phyloP scores from a whole-genome alignment of 1,284 basidiomycete genomes.

The Rhodotorula mucilaginosa region DNA sequence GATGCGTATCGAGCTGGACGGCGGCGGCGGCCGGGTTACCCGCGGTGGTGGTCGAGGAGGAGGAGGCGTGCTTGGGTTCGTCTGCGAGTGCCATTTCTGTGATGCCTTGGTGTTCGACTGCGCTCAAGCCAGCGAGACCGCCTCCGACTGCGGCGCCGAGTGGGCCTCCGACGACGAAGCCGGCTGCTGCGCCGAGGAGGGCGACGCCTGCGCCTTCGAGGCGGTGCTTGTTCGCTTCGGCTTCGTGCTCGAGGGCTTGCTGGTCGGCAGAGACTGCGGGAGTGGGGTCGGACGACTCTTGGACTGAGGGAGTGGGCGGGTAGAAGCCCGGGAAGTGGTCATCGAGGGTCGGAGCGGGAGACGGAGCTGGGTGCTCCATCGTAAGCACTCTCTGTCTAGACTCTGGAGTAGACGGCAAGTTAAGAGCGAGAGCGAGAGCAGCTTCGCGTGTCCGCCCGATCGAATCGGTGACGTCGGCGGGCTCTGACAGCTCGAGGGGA shows the following conservation, averaged over 20 bases:
- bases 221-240: neutral
- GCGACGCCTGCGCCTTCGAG: conserved; percentile 5
- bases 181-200: conserved; percentile 9
- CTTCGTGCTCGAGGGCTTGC: neutral
- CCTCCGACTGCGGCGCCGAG: conserved; percentile 14
- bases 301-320: conserved; percentile 4
- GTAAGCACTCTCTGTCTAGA: neutral
- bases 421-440: neutral
- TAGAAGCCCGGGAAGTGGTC: conserved; percentile 14
- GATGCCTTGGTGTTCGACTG: conserved; percentile 10
- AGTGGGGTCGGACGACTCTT: neutral
- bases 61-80: neutral
- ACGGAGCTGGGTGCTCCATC: conserved; percentile 8
- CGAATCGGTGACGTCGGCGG: no score
- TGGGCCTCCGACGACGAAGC: conserved; percentile 22
- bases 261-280: neutral
- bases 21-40: neutral
- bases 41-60: neutral
- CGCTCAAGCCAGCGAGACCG: conserved; percentile 8
- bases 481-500: no score
- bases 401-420: neutral
- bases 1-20: neutral
- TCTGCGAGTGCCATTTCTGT: neutral
- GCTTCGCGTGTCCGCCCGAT: neutral
- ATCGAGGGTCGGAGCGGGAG: conserved; percentile 17